These are phyloP conservation scores for Magnusiomyces clavatus DNA, from an alignment of 1,139 yeast species.

Conservation along the genomic window DNA sequence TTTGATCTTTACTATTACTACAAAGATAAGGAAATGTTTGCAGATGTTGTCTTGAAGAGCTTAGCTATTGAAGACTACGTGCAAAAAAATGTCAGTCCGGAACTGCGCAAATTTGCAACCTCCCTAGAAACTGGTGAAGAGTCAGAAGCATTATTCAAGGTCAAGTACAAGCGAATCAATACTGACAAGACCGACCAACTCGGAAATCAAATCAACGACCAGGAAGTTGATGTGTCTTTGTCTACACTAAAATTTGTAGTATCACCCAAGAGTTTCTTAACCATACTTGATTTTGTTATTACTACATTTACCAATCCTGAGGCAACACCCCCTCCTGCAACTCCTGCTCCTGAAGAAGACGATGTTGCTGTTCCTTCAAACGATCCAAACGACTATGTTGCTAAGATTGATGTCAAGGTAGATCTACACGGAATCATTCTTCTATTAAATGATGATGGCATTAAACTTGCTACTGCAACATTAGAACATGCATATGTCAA, in stretches of 20 bases:
- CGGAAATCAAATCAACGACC: conserved; percentile 52
- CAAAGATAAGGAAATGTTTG: conserved; percentile 54
- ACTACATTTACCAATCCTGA: conserved; percentile 80
- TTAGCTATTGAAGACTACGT: conserved; percentile 69
- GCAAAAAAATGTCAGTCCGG: conserved; percentile 54
- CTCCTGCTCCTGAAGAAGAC: conserved; percentile 4
- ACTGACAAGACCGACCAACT: conserved; percentile 14
- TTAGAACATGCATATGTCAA: conserved; percentile 66
- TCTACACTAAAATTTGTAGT: conserved; percentile 75
- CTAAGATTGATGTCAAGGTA: conserved; percentile 58
- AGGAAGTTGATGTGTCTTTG: conserved; percentile 61
- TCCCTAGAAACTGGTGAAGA: conserved; percentile 45
- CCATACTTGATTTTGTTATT: conserved; percentile 70
- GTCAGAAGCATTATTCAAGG: conserved; percentile 47
- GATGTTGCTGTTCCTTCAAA: neutral
- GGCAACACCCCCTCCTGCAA: conserved; percentile 33
- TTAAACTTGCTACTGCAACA: conserved; percentile 70
- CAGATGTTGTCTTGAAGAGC: conserved; percentile 57
- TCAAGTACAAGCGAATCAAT: conserved; percentile 44
- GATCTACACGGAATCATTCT: conserved; percentile 67
- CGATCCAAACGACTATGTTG: conserved; percentile 5
- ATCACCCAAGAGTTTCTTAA: conserved; percentile 69
- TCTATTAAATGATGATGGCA: conserved; percentile 75
- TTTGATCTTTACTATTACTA: conserved; percentile 54
- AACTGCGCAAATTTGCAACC: conserved; percentile 62